Evolutionary conservation across 2,329 filamentous ascomycete species (phyloP).

Genomic region (Xylariaceae sp.): DNA sequence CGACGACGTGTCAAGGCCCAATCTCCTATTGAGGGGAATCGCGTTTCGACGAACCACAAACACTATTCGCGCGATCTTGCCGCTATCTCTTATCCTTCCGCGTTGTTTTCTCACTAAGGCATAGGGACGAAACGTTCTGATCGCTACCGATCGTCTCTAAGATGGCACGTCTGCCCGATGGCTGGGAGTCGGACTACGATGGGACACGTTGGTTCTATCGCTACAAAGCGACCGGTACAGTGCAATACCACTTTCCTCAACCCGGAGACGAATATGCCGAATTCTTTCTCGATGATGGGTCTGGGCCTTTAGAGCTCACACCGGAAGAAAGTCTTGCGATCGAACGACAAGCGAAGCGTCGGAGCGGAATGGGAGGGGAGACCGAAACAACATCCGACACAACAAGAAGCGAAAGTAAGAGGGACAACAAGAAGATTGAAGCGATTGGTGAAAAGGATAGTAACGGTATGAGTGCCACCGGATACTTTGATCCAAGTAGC

Average conservation of each 20-base stretch:
- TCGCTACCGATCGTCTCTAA: background rate
- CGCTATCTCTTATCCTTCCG: background rate
- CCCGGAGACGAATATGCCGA: conserved; percentile 59
- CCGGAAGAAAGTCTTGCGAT: conserved; percentile 55
- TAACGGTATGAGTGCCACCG: conserved; percentile 30
- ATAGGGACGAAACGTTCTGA: background rate
- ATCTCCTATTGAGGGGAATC: background rate
- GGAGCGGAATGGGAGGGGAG: conserved; percentile 21
- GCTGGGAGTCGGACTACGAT: conserved; percentile 59
- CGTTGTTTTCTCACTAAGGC: background rate
- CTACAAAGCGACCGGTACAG: conserved; percentile 51
- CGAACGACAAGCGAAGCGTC: conserved; percentile 47
- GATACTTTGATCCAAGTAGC: conserved; percentile 50
- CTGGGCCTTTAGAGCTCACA: conserved; percentile 39
- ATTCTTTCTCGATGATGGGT: conserved; percentile 38
- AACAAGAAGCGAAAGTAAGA: conserved; percentile 17
- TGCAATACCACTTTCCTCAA: conserved; percentile 56
- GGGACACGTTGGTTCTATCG: conserved; percentile 57
- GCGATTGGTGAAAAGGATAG: conserved; percentile 27
- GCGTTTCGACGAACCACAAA: background rate
- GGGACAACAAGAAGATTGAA: conserved; percentile 16
- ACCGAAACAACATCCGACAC: conserved; percentile 19
- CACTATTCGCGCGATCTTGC: background rate
- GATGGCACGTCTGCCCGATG: conserved; percentile 46
- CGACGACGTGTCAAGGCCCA: background rate